These are phyloP conservation scores for Soucietia sequanensis DNA, from an alignment of 805 yeast species.

Conservation along the genomic window DNA sequence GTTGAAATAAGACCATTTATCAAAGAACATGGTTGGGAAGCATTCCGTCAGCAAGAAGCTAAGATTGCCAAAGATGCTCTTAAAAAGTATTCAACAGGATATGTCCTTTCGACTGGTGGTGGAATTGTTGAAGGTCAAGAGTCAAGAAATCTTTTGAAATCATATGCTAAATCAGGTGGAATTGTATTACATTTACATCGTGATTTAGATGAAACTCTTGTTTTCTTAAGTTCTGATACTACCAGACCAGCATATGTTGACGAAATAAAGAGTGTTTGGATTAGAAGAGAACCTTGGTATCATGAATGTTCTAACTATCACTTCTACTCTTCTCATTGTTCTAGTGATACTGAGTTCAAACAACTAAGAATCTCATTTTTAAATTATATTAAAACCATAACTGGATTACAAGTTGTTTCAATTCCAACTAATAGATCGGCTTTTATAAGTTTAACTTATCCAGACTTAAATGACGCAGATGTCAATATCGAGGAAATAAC, in stretches of 20 bases:
- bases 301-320: constrained; percentile 73
- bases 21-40: constrained; percentile 79
- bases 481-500: constrained; percentile 51
- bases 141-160: constrained; percentile 64
- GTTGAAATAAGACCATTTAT: constrained; percentile 59
- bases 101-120: constrained; percentile 92
- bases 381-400: constrained; percentile 55
- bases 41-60: constrained; percentile 69
- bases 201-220: constrained; percentile 74
- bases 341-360: constrained; percentile 50
- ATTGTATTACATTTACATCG: constrained; percentile 90
- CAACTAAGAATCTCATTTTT: constrained; percentile 59
- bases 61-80: constrained; percentile 53
- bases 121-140: constrained; percentile 81
- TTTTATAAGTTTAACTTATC: constrained; percentile 71
- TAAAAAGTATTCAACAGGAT: constrained; percentile 39
- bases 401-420: constrained; percentile 46
- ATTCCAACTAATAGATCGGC: constrained; percentile 55
- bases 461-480: constrained; percentile 51
- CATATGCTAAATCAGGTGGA: constrained; percentile 58
- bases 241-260: constrained; percentile 84
- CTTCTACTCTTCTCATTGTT: constrained; percentile 76
- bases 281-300: constrained; percentile 76
- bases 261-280: constrained; percentile 83
- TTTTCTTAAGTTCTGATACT: constrained; percentile 72